Percentiles rank a stretch among this genome's conserved stretches.
Evolutionary conservation across 257 asterid species (phyloP).

Genomic region (Coffea eugenioides): DNA sequence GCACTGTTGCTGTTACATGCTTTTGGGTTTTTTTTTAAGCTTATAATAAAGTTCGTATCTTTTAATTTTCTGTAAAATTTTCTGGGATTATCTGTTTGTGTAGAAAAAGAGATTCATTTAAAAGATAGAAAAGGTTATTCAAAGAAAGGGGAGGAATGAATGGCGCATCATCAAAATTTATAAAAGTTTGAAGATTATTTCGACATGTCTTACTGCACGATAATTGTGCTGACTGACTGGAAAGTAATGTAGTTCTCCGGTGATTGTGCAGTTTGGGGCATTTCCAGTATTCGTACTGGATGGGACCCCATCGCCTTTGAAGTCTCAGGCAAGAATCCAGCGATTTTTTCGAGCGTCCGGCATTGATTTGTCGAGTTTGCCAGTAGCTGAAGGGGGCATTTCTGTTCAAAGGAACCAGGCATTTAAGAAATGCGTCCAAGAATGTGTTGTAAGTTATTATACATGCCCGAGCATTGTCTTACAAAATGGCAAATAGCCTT

Average conservation of each 20-base stretch:
- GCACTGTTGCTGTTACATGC: neutral
- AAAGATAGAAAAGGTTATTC: neutral
- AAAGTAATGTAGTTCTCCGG: conserved; percentile 23
- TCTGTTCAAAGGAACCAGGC: conserved; percentile 63
- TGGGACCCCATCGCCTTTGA: conserved; percentile 91
- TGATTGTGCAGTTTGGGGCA: conserved; percentile 78
- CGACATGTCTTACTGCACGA: neutral
- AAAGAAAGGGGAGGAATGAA: neutral
- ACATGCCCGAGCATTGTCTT: neutral
- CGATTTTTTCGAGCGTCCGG: conserved; percentile 75
- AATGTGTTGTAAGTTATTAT: conserved; percentile 69
- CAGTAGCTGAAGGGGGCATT: conserved; percentile 57
- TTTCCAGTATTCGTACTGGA: conserved; percentile 84
- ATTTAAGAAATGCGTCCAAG: conserved; percentile 64
- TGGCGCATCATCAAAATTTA: too few relatives aligned
- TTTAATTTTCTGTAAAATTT: neutral
- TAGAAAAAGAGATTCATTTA: neutral
- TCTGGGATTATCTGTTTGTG: neutral
- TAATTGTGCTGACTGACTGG: neutral
- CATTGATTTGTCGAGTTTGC: conserved; percentile 50
- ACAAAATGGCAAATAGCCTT: neutral
- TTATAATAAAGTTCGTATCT: neutral
- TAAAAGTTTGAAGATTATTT: too few relatives aligned
- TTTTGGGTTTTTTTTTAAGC: neutral
- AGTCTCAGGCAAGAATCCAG: conserved; percentile 72